phyloP scores from a whole-genome alignment of 169 alveolate genomes.

The Eimeria falciformis region DNA sequence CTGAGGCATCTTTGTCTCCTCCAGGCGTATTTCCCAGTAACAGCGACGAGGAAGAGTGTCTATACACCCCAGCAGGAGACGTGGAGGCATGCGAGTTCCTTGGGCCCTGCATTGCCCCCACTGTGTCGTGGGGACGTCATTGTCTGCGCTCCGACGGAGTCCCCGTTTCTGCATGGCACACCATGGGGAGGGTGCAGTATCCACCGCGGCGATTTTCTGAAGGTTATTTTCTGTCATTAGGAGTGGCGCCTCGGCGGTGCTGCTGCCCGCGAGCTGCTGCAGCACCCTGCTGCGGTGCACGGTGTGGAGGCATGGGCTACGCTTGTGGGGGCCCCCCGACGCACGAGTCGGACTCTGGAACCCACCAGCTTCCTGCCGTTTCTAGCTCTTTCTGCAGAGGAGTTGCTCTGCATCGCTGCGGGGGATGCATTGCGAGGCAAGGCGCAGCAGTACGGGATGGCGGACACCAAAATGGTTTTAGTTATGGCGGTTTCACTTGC shows the following conservation, averaged over 20 bases:
- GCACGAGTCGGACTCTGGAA: not conserved
- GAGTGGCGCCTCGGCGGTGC: not conserved
- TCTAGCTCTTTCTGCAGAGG: not conserved
- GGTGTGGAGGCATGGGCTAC: not conserved
- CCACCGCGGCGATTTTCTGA: not conserved
- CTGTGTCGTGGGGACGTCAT: constrained; percentile 8
- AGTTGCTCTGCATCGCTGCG: not conserved
- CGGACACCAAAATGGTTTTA: too few relatives aligned
- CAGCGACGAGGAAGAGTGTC: not conserved
- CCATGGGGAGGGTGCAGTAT: constrained; percentile 47
- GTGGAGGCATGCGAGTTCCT: constrained; percentile 20
- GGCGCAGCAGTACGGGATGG: not conserved
- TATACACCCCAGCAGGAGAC: constrained; percentile 38
- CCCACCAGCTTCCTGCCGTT: not conserved
- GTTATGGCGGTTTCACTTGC: too few relatives aligned
- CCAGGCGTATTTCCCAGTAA: not conserved
- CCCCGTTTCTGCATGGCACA: not conserved
- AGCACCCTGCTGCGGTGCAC: not conserved
- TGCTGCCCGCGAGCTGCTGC: not conserved
- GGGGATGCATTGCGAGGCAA: not conserved
- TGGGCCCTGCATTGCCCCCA: constrained; percentile 42
- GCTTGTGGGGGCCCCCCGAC: constrained; percentile 17
- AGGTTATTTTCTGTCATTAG: not conserved
- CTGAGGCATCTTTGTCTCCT: not conserved
- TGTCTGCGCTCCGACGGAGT: not conserved